Evolutionary conservation across 2,329 filamentous ascomycete species (phyloP), one percentile per base, ranked within the genome.

Genomic region (Fusarium burgessii): DNA sequence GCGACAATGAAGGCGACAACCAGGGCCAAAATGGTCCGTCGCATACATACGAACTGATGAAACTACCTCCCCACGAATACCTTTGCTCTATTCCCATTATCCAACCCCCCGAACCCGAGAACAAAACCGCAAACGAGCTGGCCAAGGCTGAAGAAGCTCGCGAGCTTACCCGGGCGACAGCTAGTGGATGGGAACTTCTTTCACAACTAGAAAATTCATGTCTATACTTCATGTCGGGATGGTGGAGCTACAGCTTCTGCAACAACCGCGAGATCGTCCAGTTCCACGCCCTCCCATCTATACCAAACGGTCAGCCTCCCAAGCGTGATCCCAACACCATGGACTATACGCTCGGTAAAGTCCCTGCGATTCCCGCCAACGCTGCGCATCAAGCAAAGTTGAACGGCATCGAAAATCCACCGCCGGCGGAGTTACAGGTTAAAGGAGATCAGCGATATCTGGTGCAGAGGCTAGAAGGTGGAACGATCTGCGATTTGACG

Each of bases 161-260:
- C 69, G 94, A 97, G 80, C 87, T 97, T 13, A 89, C 87, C 42
- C 90, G 93, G 29, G 95, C 94, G 2, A 92, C 91, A 3, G 87
- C 89, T 35, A 90, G 90, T 51, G 95, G 95, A 9, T 92, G 93
- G 87, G 92, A 96, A 76, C 86, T 98, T 25, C 84, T 98, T 54
- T 88, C 89, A 70, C 90, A 91, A 29, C 91, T 98, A 81, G 89
- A 96, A 61, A 88, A 95, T 57, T 92, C 91, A 6, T 98, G 95
- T 80, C 88, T 98, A 70, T 97, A 95, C 83, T 89, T 86, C 71
- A 84, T 94, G 71, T 92, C 90, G 2, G 95, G 95, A 0, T 98
- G 95, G 95, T 98, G 95, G 95, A 96, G 92, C 77, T 98, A 98
- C 82, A 92, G 91, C 74, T 97, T 97, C 80, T 98, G 95, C 85